Percentiles rank a stretch among this genome's conserved stretches.
phyloP scores from a whole-genome alignment of 768 basidiomycete genomes.

The Lentinus tigrinus region DNA sequence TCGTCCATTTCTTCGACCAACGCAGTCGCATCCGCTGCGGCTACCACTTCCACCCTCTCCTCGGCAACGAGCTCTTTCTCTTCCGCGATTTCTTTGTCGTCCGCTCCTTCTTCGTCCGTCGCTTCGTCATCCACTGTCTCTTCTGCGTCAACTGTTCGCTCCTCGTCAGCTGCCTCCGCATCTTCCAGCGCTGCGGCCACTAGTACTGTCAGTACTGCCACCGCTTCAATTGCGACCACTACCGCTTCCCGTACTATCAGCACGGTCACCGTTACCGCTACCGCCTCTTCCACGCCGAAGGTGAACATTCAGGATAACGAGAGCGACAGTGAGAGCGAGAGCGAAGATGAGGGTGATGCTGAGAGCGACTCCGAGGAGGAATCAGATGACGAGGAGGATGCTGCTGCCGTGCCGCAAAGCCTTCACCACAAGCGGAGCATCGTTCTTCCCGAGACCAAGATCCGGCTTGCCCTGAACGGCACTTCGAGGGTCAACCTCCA shows the following conservation, averaged over 20 bases:
- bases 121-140: background rate
- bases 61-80: conserved; percentile 5
- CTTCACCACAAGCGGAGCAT: too few relatives aligned
- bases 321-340: conserved; percentile 1
- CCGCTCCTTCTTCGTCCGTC: conserved; percentile 7
- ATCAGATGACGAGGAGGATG: conserved; percentile 18
- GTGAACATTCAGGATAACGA: conserved; percentile 3
- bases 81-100: conserved; percentile 1
- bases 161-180: conserved; percentile 7
- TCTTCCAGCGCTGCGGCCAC: background rate
- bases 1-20: background rate
- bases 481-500: conserved; percentile 29
- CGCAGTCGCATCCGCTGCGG: background rate
- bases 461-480: conserved; percentile 4
- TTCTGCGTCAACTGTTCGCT: background rate
- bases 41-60: background rate
- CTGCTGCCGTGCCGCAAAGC: background rate
- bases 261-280: conserved; percentile 1
- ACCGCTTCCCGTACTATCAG: conserved; percentile 13
- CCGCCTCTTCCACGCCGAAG: background rate
- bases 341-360: conserved; percentile 11
- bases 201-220: background rate
- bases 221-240: background rate
- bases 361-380: conserved; percentile 18
- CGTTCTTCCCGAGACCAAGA: background rate